phyloP scores from a whole-genome alignment of 805 yeast species.

The Metschnikowia koreensis region DNA sequence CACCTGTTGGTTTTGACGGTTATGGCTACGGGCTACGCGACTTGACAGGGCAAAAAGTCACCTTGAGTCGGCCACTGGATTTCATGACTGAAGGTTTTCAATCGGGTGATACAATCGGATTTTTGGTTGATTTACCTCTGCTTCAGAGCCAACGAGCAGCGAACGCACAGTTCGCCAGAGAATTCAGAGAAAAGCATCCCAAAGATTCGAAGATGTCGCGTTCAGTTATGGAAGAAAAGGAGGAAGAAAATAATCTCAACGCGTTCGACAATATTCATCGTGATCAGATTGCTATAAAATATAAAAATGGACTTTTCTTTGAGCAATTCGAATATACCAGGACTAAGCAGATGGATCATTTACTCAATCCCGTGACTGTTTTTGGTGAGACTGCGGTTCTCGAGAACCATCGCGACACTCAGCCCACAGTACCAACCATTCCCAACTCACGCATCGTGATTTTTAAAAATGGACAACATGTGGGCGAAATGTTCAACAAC shows the following conservation, averaged over 20 bases:
- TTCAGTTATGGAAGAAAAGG: slow-evolving; percentile 16
- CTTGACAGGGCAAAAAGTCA: slow-evolving; percentile 69
- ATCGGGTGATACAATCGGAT: slow-evolving; percentile 81
- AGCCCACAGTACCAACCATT: slow-evolving; percentile 44
- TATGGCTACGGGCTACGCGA: slow-evolving; percentile 92
- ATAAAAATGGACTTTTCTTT: slow-evolving; percentile 71
- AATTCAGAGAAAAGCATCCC: slow-evolving; percentile 12
- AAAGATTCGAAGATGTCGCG: slow-evolving; percentile 14
- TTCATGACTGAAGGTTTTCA: slow-evolving; percentile 56
- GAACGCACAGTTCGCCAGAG: slow-evolving; percentile 29
- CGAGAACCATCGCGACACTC: slow-evolving; percentile 36
- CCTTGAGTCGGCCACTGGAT: slow-evolving; percentile 64
- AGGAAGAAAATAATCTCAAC: slow-evolving; percentile 13
- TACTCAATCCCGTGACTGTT: slow-evolving; percentile 67
- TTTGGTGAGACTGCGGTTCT: slow-evolving; percentile 66
- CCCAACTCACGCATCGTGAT: slow-evolving; percentile 62
- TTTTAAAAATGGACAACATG: slow-evolving; percentile 70
- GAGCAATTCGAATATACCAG: slow-evolving; percentile 81
- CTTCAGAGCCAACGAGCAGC: slow-evolving; percentile 43
- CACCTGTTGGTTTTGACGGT: slow-evolving; percentile 94
- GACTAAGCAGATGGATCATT: slow-evolving; percentile 68
- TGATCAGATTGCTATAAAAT: slow-evolving; percentile 85
- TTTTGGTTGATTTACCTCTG: slow-evolving; percentile 68
- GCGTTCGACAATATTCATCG: slow-evolving; percentile 50
- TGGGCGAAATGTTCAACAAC: slow-evolving; percentile 65